Percentiles rank a stretch among this genome's conserved stretches.
These are phyloP conservation scores for Bryum argenteum DNA, from an alignment of 225 moss, liverwort and hornwort genomes.

Conservation along the genomic window DNA sequence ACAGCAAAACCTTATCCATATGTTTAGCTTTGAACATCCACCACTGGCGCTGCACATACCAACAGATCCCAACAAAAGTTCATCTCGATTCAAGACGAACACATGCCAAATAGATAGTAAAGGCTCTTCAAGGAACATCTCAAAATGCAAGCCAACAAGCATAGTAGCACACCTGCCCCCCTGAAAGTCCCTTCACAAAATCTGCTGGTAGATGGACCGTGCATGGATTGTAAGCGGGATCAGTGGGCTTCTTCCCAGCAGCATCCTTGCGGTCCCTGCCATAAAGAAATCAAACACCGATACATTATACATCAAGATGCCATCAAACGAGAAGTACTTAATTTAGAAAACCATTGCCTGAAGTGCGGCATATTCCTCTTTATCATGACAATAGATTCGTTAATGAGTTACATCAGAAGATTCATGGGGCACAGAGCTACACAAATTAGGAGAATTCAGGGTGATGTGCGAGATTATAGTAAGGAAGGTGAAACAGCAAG, in stretches of 20 bases:
- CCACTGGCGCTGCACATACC: conserved; percentile 91
- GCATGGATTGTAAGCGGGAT: conserved; percentile 73
- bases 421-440: conserved; percentile 3
- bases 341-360: neutral
- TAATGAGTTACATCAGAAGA: neutral
- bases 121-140: conserved; percentile 3
- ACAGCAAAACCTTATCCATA: conserved; percentile 96
- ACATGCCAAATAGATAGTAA: neutral
- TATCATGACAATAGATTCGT: conserved; percentile 1
- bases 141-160: neutral
- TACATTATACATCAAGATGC: conserved; percentile 7
- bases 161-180: conserved; percentile 69
- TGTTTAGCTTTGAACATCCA: conserved; percentile 95
- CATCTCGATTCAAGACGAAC: conserved; percentile 17
- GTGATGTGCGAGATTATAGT: neutral
- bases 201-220: conserved; percentile 71
- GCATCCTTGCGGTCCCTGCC: conserved; percentile 81
- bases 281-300: conserved; percentile 14
- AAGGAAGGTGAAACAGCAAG: conserved; percentile 14
- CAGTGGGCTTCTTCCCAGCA: conserved; percentile 70
- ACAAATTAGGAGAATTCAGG: neutral
- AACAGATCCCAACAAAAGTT: conserved; percentile 24
- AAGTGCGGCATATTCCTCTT: neutral
- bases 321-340: neutral
- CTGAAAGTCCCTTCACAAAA: conserved; percentile 80